Evolutionary conservation across 768 basidiomycete genomes (phyloP), one percentile per base, ranked within the genome.

Genomic region (Leucosporidium scottii): DNA sequence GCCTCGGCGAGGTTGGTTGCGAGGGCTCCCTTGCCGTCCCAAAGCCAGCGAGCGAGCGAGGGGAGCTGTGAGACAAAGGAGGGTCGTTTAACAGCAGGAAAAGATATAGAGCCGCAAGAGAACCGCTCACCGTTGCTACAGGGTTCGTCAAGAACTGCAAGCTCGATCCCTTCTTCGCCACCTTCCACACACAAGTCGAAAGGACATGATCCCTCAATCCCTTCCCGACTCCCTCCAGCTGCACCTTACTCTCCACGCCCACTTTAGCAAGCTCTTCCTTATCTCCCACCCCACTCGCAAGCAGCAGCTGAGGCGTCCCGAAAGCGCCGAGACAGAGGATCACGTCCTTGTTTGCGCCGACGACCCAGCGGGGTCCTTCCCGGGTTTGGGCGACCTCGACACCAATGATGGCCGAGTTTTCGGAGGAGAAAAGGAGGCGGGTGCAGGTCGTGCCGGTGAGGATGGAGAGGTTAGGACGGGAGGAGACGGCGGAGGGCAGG

Each of bases 181-280:
- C 34, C 17, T 55, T 21, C 55, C 67, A 71, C 20, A n/a, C 15
- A 3, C 64, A 15, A 4, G 56, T 36, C 1, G 30, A 30, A 1
- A 67, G 31, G 2, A 71, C 51, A 39, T 71, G 70, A n/a, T 71
- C 70, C 39, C 79, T 79, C 28, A 83, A 71, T 62, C 81, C 79
- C 63, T 78, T 75, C 3, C 82, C 82, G 30, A 83, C 82, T 27
- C 75, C 77, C 3, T 79, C 79, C 0, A 82, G 72, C 49, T 82
- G 78, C 54, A 25, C 49, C 23, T 39, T 30, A 31, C 69, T 47
- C 25, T 64, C 20, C 12, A 68, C 65, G 1, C 68, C 65, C 1
- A 53, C 65, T 20, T 58, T 39, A 30, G 17, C 59, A 0, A 72
- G 59, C 54, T 61, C 65, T 47, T 34, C 59, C 30, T 47, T 53